Base-by-base conservation (phyloP, 495 filamentous ascomycete genomes). In the Immersiella caudata region DNA sequence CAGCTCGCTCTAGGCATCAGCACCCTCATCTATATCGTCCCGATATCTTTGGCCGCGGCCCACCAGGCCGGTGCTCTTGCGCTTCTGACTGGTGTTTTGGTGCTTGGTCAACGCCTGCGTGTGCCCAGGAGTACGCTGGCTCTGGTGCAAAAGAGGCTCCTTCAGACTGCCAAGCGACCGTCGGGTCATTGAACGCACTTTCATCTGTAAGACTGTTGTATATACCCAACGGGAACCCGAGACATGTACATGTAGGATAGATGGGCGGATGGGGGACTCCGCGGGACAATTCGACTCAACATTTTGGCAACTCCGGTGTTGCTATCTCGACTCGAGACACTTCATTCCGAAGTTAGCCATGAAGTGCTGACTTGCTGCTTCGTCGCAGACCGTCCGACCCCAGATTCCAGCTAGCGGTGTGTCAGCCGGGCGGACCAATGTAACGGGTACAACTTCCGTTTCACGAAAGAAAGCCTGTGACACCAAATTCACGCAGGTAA, bases 11-110 rank as follows among this genome's bases (percentile, higher is more conserved):
- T 99, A 0, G 95, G 95, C 5, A 95, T 99, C 71, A 87, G 84
- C 65, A 99, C 95, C 6, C 82, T 99, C 61, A 86, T 97, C 64
- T 97, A 98, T 80, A 87, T 98, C 58, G 93, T 98, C 11, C 95
- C 95, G 6, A 90, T 89, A 16, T 90, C 90, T 35, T 79, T 99
- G 21, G 95, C 95, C 9, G 93, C 95, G 9, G 88, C 91, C 50
- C 95, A 99, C 76, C 95, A 99, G 81, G 96, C 96, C 1, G 95
- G 96, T 14, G 90, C 88, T 60, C 79, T 99, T 67, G 92, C 93
- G 35, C 79, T 99, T 27, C 79, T 99, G 63, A 95, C 93, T 0
- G 93, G 93, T 52, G 87, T 88, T 0, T 76, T 97, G 29, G 85
- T 97, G 1, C 78, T 96, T 25, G 93, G 91, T 14, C 83, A 82